Base-by-base conservation (phyloP, 2,329 filamentous ascomycete genomes). In the Trichoderma koningii region DNA sequence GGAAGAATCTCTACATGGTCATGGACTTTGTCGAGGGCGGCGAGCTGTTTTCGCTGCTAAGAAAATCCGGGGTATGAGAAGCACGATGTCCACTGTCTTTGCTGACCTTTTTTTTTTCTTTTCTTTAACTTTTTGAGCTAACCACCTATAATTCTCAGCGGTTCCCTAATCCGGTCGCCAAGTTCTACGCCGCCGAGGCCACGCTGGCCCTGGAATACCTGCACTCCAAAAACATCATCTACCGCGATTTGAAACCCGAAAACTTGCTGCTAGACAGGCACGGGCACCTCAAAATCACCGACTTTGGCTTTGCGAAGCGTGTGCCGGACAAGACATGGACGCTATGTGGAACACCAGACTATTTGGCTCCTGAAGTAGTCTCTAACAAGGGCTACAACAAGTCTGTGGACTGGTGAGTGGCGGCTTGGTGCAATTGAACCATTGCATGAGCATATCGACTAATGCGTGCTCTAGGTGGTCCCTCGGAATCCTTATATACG, bases 21-120 rank as follows among this genome's bases (percentile, higher is more conserved):
- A 99, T 99, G 95, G 95, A 99, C 78, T 99, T 99, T 81, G 94
- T 99, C 62, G 95, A 99, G 79, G 95, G 95, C 71, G 95, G 95
- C 73, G 95, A 99, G 82, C 83, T 99, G 63, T 99, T 99, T 77
- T 98, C 94, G 70, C 80, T 99, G 72, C 82, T 99, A 72, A 86
- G 95, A 72, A 98, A 99, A 79, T 98, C 94, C 83, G 89, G 94
- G 85, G 86, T 86, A 84, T 15, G 59, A 47, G n/a, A 79, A 83
- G 17, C 7, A 21, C 26, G 23, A 41, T 34, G 15, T 12, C 28
- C 10, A 34, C 38, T 26, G 17, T n/a, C 5, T 57, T n/a, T n/a
- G n/a, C n/a, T n/a, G n/a, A n/a, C n/a, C n/a, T n/a, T n/a, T n/a
- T n/a, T n/a, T 15, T 21, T 7, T 38, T 34, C 14, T 51, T n/a